Conservation (phyloP, 306 rosid species). For the Trifolium repens region DNA sequence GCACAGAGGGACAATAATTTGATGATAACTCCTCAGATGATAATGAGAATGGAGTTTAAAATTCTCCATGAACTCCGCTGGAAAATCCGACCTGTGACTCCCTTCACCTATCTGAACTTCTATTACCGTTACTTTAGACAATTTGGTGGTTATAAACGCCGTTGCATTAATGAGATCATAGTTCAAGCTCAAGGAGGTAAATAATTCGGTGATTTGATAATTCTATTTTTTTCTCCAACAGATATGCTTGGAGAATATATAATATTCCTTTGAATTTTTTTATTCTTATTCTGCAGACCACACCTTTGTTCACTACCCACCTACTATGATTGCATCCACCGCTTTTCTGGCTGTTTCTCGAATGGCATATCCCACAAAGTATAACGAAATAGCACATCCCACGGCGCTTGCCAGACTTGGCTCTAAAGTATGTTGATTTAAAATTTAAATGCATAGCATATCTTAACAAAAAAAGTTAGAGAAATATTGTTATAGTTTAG, state of each 20-base stretch:
- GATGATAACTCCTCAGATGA: not conserved
- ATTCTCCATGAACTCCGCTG: constrained; percentile 26
- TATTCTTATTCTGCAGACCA: not conserved
- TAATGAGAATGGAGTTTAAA: not conserved
- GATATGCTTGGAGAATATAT: constrained; percentile 1
- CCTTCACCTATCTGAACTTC: constrained; percentile 33
- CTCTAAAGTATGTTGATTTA: not conserved
- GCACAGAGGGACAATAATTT: not conserved
- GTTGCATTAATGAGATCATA: constrained; percentile 38
- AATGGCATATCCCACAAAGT: not conserved
- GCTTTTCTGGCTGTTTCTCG: constrained; percentile 28
- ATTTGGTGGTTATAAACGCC: constrained; percentile 35
- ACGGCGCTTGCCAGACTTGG: not conserved
- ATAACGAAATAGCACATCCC: not conserved
- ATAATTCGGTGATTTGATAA: not conserved
- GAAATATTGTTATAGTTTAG: not conserved
- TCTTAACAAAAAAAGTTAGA: not conserved
- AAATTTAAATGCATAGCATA: not conserved
- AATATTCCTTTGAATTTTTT: not conserved
- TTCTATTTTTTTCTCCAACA: not conserved
- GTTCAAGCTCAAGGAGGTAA: constrained; percentile 44
- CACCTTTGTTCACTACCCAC: not conserved
- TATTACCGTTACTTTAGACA: constrained; percentile 1
- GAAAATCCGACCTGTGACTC: constrained; percentile 32
- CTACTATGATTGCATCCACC: constrained; percentile 34